A percentile compares a stretch with the other conserved stretches of the same genome.
Evolutionary conservation across 2,329 filamentous ascomycete species (phyloP).

Genomic region (Xylariaceae sp.): DNA sequence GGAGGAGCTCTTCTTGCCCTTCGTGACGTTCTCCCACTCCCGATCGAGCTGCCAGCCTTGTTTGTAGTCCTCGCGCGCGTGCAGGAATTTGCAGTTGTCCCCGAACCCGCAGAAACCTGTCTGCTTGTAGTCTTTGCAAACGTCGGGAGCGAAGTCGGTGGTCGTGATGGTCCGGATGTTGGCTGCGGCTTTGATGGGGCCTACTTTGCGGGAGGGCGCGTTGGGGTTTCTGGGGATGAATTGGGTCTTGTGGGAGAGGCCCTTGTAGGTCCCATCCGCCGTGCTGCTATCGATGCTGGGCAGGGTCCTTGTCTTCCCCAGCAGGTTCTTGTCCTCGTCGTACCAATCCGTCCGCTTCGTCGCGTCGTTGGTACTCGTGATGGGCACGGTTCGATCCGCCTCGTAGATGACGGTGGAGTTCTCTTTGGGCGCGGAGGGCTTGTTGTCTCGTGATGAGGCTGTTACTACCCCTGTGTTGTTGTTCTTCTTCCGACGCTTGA

Average conservation of each 20-base stretch:
- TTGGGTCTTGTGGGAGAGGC: conserved; percentile 64
- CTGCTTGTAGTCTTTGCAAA: conserved; percentile 91
- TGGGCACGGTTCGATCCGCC: conserved; percentile 58
- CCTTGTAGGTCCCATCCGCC: conserved; percentile 69
- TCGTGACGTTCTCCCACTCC: conserved; percentile 86
- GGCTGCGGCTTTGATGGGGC: conserved; percentile 81
- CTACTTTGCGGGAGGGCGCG: conserved; percentile 65
- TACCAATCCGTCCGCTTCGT: conserved; percentile 90
- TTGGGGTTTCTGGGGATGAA: conserved; percentile 82
- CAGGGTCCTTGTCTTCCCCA: conserved; percentile 51
- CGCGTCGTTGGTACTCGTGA: conserved; percentile 74
- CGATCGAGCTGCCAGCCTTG: conserved; percentile 93
- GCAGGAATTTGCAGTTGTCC: conserved; percentile 78
- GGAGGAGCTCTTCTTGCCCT: conserved; percentile 59
- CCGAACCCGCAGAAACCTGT: conserved; percentile 69
- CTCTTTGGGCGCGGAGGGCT: conserved; percentile 34
- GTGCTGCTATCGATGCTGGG: conserved; percentile 22
- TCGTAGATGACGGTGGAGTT: conserved; percentile 52
- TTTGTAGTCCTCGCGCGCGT: conserved; percentile 74
- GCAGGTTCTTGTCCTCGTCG: conserved; percentile 65
- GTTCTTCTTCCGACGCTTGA: conserved; percentile 75
- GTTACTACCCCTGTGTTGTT: conserved; percentile 64
- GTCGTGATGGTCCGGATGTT: conserved; percentile 89
- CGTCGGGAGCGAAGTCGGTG: conserved; percentile 86
- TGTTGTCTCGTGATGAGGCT: conserved; percentile 54